Evolutionary conservation across 2,329 filamentous ascomycete species (phyloP).

Genomic region (Cadophora luteo-olivacea): DNA sequence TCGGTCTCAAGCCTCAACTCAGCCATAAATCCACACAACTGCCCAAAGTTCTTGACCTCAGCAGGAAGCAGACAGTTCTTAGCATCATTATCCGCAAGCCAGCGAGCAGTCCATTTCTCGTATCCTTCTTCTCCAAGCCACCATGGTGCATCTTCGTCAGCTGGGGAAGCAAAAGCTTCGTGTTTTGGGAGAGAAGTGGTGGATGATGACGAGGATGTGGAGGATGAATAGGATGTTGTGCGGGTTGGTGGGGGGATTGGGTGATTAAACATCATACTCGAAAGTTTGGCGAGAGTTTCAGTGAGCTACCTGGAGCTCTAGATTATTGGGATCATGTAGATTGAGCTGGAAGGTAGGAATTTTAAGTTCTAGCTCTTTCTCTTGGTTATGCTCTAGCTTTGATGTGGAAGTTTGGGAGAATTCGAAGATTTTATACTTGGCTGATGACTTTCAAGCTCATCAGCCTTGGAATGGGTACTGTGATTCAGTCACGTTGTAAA

Average conservation of each 20-base stretch:
- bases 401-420: neutral
- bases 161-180: neutral
- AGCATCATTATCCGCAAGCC: slow-evolving; percentile 13
- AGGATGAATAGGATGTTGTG: neutral
- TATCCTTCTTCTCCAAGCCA: slow-evolving; percentile 15
- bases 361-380: neutral
- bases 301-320: neutral
- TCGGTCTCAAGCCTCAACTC: neutral
- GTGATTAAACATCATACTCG: neutral
- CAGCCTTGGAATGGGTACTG: neutral
- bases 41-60: neutral
- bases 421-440: neutral
- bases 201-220: neutral
- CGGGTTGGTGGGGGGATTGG: neutral
- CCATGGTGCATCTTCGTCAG: neutral
- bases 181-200: neutral
- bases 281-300: no score
- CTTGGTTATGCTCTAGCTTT: neutral
- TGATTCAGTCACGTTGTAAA: no score
- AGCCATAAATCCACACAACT: neutral
- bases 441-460: no score
- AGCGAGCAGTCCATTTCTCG: slow-evolving; percentile 15
- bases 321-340: neutral
- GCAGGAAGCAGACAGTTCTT: neutral
- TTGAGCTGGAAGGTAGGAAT: neutral